A percentile compares a stretch with the other conserved stretches of the same genome.
Conservation (phyloP, 306 rosid species). For the Glycine latifolia region DNA sequence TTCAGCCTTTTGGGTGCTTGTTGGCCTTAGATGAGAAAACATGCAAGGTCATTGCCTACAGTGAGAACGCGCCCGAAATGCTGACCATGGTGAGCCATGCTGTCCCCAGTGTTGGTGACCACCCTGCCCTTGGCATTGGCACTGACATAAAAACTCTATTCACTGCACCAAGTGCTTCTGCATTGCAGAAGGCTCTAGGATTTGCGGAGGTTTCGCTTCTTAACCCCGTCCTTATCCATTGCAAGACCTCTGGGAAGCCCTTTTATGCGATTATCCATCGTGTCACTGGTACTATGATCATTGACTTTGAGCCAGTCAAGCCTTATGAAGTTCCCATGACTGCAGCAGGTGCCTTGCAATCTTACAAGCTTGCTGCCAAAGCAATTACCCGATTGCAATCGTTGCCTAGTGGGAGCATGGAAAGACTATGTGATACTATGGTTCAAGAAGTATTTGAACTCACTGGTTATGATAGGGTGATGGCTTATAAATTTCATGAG, state of each 20-base stretch:
- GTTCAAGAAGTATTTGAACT: conserved; percentile 96
- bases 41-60: conserved; percentile 86
- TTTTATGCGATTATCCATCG: conserved; percentile 90
- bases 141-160: conserved; percentile 80
- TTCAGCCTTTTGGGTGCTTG: conserved; percentile 96
- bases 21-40: conserved; percentile 91
- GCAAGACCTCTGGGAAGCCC: conserved; percentile 97
- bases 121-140: conserved; percentile 90
- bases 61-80: conserved; percentile 96
- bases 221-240: conserved; percentile 92
- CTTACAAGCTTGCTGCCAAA: conserved; percentile 94
- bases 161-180: conserved; percentile 86
- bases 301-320: conserved; percentile 96
- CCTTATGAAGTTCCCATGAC: conserved; percentile 91
- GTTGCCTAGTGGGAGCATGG: conserved; percentile 92
- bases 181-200: conserved; percentile 89
- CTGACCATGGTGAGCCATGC: conserved; percentile 92
- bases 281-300: conserved; percentile 81
- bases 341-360: conserved; percentile 93
- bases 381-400: conserved; percentile 89
- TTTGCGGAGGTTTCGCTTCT: conserved; percentile 90
- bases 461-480: conserved; percentile 98
- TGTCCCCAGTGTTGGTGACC: conserved; percentile 92
- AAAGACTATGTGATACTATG: conserved; percentile 92
- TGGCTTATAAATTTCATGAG: conserved; percentile 98